Evolutionary conservation across 108 stramenopile genomes (phyloP).

Genomic region (Nitzschia sp.): DNA sequence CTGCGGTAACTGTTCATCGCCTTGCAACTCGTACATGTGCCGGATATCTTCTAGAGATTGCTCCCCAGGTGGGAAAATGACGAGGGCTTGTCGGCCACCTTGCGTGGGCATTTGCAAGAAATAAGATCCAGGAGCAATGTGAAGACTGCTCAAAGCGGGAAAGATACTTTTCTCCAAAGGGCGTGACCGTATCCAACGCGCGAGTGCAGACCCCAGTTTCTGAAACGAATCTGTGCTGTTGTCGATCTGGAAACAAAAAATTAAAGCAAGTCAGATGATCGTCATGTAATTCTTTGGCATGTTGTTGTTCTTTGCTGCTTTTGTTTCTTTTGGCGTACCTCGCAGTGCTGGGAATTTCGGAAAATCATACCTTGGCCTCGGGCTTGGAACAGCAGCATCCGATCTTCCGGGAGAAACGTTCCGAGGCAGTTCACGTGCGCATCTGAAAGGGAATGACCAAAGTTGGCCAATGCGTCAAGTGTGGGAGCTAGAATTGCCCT

Average conservation of each 20-base stretch:
- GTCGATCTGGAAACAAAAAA: background rate
- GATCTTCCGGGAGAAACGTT: constrained; percentile 7
- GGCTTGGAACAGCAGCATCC: constrained; percentile 12
- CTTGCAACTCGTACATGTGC: constrained; percentile 26
- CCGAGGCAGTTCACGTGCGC: background rate
- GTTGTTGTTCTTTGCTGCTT: no score
- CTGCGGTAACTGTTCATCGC: background rate
- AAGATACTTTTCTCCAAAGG: constrained; percentile 12
- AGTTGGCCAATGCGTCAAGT: background rate
- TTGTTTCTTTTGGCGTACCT: no score
- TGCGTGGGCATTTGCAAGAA: constrained; percentile 37
- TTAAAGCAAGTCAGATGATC: background rate
- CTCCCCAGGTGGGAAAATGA: constrained; percentile 33
- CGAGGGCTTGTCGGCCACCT: constrained; percentile 19
- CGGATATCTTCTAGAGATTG: constrained; percentile 35
- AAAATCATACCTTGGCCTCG: constrained; percentile 14
- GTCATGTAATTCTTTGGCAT: no score
- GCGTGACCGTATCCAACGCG: background rate
- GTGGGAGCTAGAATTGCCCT: background rate
- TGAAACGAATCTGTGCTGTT: constrained; percentile 1
- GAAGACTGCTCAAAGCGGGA: background rate
- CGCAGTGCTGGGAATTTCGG: background rate
- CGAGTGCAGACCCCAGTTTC: background rate
- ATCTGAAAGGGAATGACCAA: constrained; percentile 8
- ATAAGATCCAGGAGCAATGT: constrained; percentile 30